Base-by-base conservation (phyloP, 2,329 filamentous ascomycete species). In the Pseudogymnoascus sp. region DNA sequence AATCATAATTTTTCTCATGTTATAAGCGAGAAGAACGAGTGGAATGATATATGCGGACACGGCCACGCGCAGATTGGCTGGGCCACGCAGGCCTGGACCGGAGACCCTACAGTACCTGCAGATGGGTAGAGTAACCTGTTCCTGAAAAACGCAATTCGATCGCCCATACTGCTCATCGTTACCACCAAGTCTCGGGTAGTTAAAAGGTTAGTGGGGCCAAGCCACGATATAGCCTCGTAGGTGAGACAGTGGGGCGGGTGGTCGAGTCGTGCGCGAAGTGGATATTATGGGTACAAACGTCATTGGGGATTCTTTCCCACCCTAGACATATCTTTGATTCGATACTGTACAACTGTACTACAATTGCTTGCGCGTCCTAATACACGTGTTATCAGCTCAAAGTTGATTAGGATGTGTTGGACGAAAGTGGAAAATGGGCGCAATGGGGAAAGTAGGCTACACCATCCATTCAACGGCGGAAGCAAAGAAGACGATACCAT, bases 171-270 rank as follows among this genome's bases (percentile, higher is more conserved):
- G 46, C 46, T 11, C 46, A 53, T 53, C 25, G 23, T 53, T 31
- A 6, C 23, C 2, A 53, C 28, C 6, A 28, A 28, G 44, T 50
- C 14, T 31, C 25, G n/a, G 14, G 25, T 53, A 53, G 46, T 31
- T 53, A 31, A 53, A 50, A 53, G 46, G 46, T 31, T 53, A n/a
- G 46, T 53, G 46, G 46, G 46, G 46, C 46, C 23, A 53, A 7
- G 25, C 46, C 46, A 53, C 46, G 14, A 31, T 16, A 31, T n/a
- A 53, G 46, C 46, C 23, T 7, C 16, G 42, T 46, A 10, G 12
- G 42, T 46, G 46, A 53, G 46, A 53, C 46, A 53, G 46, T 53
- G 46, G 46, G 25, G 12, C 44, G 3, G 14, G 23, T 28, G 23
- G 46, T 5, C 4, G 14, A 50, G 44, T 53, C 18, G 46, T 53